These are phyloP conservation scores for Lenzites betulinus DNA, from an alignment of 768 basidiomycete genomes.

Conservation along the genomic window DNA sequence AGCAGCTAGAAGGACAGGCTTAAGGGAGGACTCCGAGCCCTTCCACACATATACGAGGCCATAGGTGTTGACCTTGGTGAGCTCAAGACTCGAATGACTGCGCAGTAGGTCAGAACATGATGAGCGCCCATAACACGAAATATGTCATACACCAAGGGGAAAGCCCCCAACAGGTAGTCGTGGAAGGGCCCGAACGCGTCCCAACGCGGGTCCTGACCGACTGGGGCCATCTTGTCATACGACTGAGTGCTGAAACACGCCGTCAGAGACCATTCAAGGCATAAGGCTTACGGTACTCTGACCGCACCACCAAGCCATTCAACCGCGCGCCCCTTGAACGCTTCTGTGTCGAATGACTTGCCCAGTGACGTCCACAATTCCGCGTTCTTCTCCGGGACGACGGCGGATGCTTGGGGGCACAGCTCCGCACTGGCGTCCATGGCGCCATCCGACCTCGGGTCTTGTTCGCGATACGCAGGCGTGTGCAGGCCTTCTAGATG, in stretches of 20 bases:
- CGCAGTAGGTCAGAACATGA: background rate
- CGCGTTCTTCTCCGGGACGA: conserved; percentile 37
- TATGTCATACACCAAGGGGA: conserved; percentile 58
- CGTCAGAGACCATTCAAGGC: background rate
- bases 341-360: conserved; percentile 34
- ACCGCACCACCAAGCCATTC: conserved; percentile 30
- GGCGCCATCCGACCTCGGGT: background rate
- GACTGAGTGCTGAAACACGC: conserved; percentile 46
- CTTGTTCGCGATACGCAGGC: background rate
- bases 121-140: no score
- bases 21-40: conserved; percentile 49
- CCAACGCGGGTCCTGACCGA: conserved; percentile 52
- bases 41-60: conserved; percentile 64
- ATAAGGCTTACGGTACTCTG: conserved; percentile 39
- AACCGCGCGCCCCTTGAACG: conserved; percentile 34
- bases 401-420: conserved; percentile 40
- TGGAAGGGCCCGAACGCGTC: conserved; percentile 41
- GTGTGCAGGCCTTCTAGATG: background rate
- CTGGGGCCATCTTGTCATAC: conserved; percentile 49
- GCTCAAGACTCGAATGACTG: conserved; percentile 50
- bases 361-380: conserved; percentile 37
- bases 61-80: conserved; percentile 62
- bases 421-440: conserved; percentile 12
- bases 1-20: conserved; percentile 55
- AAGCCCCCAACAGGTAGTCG: conserved; percentile 48